Percentiles rank a stretch among this genome's conserved stretches.
phyloP scores from a whole-genome alignment of 148 eudicot genomes.

The Fagopyrum esculentum region DNA sequence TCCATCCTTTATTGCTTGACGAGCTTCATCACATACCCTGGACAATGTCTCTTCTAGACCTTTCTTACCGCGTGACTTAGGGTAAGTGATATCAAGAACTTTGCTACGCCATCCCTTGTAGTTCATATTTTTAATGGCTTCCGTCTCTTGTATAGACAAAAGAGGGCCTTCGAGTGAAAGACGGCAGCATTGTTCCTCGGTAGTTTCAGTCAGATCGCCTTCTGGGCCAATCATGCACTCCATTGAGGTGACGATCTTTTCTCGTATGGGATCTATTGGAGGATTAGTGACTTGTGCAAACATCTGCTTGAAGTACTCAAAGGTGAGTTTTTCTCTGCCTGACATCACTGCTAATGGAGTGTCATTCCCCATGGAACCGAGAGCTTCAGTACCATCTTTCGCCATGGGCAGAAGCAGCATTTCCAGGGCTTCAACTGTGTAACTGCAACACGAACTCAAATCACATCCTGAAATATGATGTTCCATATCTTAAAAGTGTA shows the following conservation, averaged over 20 bases:
- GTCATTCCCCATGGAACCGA: conserved; percentile 99
- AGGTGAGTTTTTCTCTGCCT: conserved; percentile 87
- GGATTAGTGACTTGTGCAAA: conserved; percentile 99
- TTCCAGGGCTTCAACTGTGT: conserved; percentile 81
- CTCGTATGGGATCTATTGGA: conserved; percentile 95
- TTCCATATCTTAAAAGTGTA: too few relatives aligned
- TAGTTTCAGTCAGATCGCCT: conserved; percentile 96
- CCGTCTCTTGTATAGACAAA: conserved; percentile 74
- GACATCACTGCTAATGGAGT: conserved; percentile 99
- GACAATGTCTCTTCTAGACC: conserved; percentile 92
- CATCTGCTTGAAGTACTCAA: conserved; percentile 98
- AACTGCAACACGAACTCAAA: background rate
- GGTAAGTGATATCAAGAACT: conserved; percentile 83
- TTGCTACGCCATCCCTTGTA: conserved; percentile 96
- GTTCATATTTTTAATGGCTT: conserved; percentile 91
- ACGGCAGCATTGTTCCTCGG: conserved; percentile 93
- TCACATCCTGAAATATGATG: background rate
- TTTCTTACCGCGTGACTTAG: conserved; percentile 57
- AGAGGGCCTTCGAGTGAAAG: conserved; percentile 93
- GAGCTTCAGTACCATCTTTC: conserved; percentile 91
- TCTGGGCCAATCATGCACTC: conserved; percentile 99
- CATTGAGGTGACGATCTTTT: conserved; percentile 97
- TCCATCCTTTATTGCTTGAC: conserved; percentile 74
- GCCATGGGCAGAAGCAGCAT: conserved; percentile 98
- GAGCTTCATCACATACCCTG: conserved; percentile 86